These are phyloP conservation scores for Coemansia sp. DNA, from an alignment of 192 early-diverging fungal species.

Conservation along the genomic window DNA sequence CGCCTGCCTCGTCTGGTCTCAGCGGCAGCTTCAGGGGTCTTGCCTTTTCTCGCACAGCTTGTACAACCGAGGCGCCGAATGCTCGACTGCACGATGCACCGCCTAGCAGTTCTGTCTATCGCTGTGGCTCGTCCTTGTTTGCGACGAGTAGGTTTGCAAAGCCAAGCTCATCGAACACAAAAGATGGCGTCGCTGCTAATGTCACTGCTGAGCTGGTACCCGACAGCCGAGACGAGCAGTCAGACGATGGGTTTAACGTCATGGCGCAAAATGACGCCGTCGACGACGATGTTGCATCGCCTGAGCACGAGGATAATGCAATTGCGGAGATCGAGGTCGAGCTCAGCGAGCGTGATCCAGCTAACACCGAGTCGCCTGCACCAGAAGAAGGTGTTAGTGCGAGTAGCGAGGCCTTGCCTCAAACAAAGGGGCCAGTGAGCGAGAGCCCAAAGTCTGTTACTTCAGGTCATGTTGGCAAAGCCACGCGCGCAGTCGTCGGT, in stretches of 20 bases:
- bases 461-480: not conserved
- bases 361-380: not conserved
- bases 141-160: slow-evolving; percentile 14
- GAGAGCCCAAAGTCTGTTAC: not conserved
- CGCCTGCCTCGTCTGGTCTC: not conserved
- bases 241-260: not conserved
- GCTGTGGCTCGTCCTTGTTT: slow-evolving; percentile 37
- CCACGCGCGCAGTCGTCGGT: not conserved
- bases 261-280: not conserved
- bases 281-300: not conserved
- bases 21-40: not conserved
- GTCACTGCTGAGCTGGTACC: not conserved
- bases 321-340: not conserved
- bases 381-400: not conserved
- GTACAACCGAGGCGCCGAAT: not conserved
- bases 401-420: not conserved
- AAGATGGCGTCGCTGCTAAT: not conserved
- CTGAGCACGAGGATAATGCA: not conserved
- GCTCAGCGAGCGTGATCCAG: not conserved
- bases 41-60: not conserved
- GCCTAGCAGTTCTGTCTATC: slow-evolving; percentile 19
- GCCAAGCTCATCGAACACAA: not conserved
- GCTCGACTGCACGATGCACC: not conserved
- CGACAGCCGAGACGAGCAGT: not conserved
- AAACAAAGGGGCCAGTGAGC: not conserved